Percentiles rank a stretch among this genome's conserved stretches.
phyloP scores from a whole-genome alignment of 179 eudicot species.

The Pouteria campechiana region DNA sequence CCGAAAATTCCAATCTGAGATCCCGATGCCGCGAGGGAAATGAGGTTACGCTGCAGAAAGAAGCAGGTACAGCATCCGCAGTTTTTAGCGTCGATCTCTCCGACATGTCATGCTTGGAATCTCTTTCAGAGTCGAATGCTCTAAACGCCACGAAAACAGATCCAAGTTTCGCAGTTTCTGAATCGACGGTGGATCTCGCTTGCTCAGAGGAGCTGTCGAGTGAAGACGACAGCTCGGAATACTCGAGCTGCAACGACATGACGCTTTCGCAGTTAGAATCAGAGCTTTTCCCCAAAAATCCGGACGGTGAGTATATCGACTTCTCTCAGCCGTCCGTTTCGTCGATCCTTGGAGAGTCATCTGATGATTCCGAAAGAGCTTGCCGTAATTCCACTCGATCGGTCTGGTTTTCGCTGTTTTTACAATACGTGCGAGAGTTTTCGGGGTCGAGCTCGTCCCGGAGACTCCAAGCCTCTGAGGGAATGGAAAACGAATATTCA shows the following conservation, averaged over 20 bases:
- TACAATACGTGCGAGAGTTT: slow-evolving; percentile 42
- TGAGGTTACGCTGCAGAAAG: slow-evolving; percentile 1
- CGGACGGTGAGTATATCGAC: slow-evolving; percentile 45
- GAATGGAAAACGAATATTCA: slow-evolving; percentile 12
- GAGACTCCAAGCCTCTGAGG: slow-evolving; percentile 5
- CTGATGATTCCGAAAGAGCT: slow-evolving; percentile 73
- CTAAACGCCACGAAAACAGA: slow-evolving; percentile 1
- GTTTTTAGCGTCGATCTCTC: slow-evolving; percentile 2
- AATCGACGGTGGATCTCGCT: slow-evolving; percentile 30
- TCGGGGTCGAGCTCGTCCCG: slow-evolving; percentile 16
- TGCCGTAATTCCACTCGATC: slow-evolving; percentile 40
- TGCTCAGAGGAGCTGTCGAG: slow-evolving; percentile 45
- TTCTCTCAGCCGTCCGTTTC: slow-evolving; percentile 59
- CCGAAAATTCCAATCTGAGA: no score
- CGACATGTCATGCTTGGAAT: slow-evolving; percentile 1
- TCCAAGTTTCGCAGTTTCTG: slow-evolving; percentile 5
- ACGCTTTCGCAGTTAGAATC: slow-evolving; percentile 30
- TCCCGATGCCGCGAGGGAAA: no score
- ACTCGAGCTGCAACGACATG: no score
- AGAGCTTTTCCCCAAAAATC: slow-evolving; percentile 22
- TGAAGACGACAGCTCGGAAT: slow-evolving; percentile 23
- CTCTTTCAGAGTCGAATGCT: background rate
- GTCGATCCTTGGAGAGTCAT: slow-evolving; percentile 71
- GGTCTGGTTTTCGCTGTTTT: slow-evolving; percentile 50
- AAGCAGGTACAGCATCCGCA: slow-evolving; percentile 5